Percentiles rank a stretch among this genome's conserved stretches.
Conservation (phyloP, 78 protist species). For the Creolimax fragrantissima region DNA sequence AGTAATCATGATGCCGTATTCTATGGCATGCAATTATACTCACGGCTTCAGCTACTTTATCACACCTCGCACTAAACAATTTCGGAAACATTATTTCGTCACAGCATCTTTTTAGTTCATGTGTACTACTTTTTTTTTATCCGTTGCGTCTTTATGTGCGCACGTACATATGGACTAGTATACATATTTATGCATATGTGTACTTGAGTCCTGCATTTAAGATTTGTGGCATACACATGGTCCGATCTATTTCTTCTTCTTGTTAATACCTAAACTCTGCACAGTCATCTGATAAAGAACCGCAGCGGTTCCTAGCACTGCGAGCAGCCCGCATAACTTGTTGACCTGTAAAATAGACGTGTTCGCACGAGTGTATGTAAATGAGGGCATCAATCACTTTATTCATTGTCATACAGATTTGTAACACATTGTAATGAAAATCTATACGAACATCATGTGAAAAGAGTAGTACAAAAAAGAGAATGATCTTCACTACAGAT, state of each 20-base stretch:
- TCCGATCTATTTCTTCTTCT: background rate
- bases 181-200: background rate
- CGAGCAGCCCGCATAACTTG: background rate
- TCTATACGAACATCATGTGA: background rate
- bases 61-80: too few relatives aligned
- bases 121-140: too few relatives aligned
- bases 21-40: too few relatives aligned
- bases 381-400: background rate
- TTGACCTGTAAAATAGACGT: background rate
- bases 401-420: background rate
- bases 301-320: background rate
- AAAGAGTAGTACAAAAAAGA: background rate
- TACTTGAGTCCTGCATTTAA: too few relatives aligned
- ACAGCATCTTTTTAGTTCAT: too few relatives aligned
- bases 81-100: too few relatives aligned
- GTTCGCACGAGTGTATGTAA: background rate
- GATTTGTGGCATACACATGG: too few relatives aligned
- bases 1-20: too few relatives aligned
- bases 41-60: too few relatives aligned
- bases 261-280: background rate
- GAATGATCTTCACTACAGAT: background rate
- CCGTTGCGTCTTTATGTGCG: too few relatives aligned
- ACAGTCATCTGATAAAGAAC: background rate
- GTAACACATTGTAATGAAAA: background rate
- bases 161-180: background rate